Evolutionary conservation across 768 basidiomycete species (phyloP), one percentile per base, ranked within the genome.

Genomic region (Nidularia pulvinata): DNA sequence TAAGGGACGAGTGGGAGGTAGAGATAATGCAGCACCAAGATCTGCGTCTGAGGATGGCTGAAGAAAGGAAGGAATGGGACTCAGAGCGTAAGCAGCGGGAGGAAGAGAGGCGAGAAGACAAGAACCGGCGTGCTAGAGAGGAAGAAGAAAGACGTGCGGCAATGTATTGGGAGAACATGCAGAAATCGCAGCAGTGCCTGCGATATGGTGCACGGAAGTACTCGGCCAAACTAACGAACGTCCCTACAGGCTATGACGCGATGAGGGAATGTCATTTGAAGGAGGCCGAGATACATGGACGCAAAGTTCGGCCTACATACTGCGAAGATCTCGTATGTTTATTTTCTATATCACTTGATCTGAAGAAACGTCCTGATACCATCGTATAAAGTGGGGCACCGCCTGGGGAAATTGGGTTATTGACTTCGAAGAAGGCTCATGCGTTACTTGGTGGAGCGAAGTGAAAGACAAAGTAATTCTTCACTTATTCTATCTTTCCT

Each of bases 381-480:
- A 7, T 44, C n/a, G 33, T 36, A 32, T n/a, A 32, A 32, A n/a
- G 30, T 42, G 39, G 36, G 42, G 7, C 10, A 42, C 37, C 6
- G 33, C 14, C 7, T 25, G 37, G 22, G 50, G 50, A 5, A 51
- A 11, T n/a, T 51, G 50, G 50, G 33, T 11, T 32, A 16, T 51
- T 45, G 50, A 51, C 22, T 51, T 51, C 42, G 42, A 51, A 14
- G 50, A 51, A 33, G 39, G 37, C 10, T 36, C 19, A 22, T 51
- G 50, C n/a, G 9, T 33, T 14, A 43, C 16, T 32, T 51, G n/a
- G 37, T 51, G 50, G 50, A 45, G n/a, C 5, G 19, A 30, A 9
- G 30, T 45, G 32, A 51, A 45, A 6, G 50, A 51, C 22, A 51
- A 42, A 22, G 50, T 42, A 30, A 33, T 10, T 36, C 14, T 7